Conservation (phyloP, 2,329 filamentous ascomycete species). For the Epichloe glyceriae region DNA sequence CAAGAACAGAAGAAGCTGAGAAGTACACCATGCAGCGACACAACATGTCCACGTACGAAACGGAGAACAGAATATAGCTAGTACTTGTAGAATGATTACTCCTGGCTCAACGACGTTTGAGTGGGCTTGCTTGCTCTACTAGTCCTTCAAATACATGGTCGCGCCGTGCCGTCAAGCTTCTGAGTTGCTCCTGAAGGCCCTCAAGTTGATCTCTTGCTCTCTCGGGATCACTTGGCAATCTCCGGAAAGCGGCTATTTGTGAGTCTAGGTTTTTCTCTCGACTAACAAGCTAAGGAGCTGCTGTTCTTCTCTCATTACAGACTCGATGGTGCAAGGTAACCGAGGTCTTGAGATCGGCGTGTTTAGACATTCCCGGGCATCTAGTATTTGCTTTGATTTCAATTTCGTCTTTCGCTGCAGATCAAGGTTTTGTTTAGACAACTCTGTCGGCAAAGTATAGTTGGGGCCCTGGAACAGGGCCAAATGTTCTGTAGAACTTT, state of each 20-base stretch:
- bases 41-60: not conserved
- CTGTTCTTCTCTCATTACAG: slow-evolving; percentile 45
- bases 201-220: slow-evolving; percentile 60
- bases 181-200: slow-evolving; percentile 49
- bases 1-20: slow-evolving; percentile 38
- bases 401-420: slow-evolving; percentile 57
- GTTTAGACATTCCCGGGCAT: slow-evolving; percentile 40
- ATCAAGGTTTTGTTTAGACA: slow-evolving; percentile 61
- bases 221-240: slow-evolving; percentile 57
- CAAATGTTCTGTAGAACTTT: slow-evolving; percentile 24
- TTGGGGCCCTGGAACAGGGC: slow-evolving; percentile 28
- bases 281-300: slow-evolving; percentile 44
- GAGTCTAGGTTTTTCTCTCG: slow-evolving; percentile 45
- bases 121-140: slow-evolving; percentile 47
- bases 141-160: slow-evolving; percentile 66
- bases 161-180: slow-evolving; percentile 45
- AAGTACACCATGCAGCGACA: not conserved
- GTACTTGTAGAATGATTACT: slow-evolving; percentile 3
- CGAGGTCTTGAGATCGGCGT: slow-evolving; percentile 22
- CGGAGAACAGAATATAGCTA: not conserved
- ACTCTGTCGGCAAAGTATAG: slow-evolving; percentile 42
- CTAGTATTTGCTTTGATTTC: slow-evolving; percentile 52
- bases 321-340: slow-evolving; percentile 38
- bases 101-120: slow-evolving; percentile 21
- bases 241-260: slow-evolving; percentile 53